Evolutionary conservation across 768 basidiomycete species (phyloP).

Genomic region (Suillus sp.): DNA sequence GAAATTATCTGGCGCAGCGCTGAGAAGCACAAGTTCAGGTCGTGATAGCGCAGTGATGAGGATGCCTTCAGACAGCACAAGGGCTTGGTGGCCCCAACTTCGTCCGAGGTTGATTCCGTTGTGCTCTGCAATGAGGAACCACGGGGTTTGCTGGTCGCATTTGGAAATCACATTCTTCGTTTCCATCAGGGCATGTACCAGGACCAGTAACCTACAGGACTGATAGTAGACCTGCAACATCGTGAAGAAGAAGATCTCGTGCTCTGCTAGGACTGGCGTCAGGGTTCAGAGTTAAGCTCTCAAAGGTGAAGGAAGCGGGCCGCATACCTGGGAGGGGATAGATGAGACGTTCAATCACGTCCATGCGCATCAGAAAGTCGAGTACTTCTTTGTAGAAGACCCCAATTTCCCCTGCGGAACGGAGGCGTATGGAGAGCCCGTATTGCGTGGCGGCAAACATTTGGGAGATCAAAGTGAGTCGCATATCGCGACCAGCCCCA

Average conservation of each 20-base stretch:
- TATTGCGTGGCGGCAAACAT: constrained; percentile 35
- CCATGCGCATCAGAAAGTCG: constrained; percentile 36
- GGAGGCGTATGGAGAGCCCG: constrained; percentile 35
- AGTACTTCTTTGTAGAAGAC: constrained; percentile 38
- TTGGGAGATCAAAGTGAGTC: constrained; percentile 40
- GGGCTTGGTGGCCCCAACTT: constrained; percentile 41
- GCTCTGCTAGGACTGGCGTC: constrained; percentile 41
- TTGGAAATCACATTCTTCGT: constrained; percentile 26
- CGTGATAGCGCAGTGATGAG: constrained; percentile 37
- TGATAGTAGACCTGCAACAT: constrained; percentile 45
- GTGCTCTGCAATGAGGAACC: constrained; percentile 36
- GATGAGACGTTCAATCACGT: constrained; percentile 39
- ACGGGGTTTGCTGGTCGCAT: constrained; percentile 22
- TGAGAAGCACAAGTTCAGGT: constrained; percentile 37
- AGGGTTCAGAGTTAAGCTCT: constrained; percentile 25
- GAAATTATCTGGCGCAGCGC: constrained; percentile 43
- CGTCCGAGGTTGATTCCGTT: constrained; percentile 37
- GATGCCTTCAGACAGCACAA: constrained; percentile 41
- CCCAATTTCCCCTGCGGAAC: constrained; percentile 29
- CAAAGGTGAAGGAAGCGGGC: background rate
- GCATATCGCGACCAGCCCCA: constrained; percentile 34
- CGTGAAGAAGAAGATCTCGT: constrained; percentile 45
- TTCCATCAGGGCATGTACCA: constrained; percentile 39
- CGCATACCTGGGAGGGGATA: constrained; percentile 40
- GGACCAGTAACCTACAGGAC: constrained; percentile 40